phyloP scores from a whole-genome alignment of 1,284 basidiomycete species.

The Papiliotrema laurentii region DNA sequence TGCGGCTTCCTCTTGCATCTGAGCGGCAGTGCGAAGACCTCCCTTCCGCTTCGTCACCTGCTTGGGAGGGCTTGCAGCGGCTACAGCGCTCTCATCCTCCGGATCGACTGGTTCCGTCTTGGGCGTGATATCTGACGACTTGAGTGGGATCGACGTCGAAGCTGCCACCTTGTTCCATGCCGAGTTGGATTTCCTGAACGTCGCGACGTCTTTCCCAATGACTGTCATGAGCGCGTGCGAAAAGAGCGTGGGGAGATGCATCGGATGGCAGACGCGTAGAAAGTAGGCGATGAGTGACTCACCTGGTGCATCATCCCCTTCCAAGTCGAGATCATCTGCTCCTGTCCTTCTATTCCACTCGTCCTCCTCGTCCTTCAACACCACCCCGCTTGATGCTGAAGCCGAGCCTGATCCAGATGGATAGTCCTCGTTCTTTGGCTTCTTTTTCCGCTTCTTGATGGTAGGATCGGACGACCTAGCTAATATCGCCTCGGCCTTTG shows the following conservation, averaged over 20 bases:
- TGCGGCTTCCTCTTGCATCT: conserved; percentile 52
- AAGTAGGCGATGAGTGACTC: conserved; percentile 13
- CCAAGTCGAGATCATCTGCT: conserved; percentile 27
- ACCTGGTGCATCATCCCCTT: conserved; percentile 49
- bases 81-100: conserved; percentile 7
- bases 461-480: conserved; percentile 57
- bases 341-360: conserved; percentile 52
- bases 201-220: conserved; percentile 36
- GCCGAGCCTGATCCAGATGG: conserved; percentile 35
- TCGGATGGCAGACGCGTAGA: not conserved
- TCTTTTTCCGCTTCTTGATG: conserved; percentile 58
- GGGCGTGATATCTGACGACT: conserved; percentile 8
- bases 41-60: conserved; percentile 53
- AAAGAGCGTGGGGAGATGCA: not conserved
- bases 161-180: conserved; percentile 37
- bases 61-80: conserved; percentile 26
- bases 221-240: conserved; percentile 17
- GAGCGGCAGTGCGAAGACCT: conserved; percentile 67
- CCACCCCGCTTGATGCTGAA: conserved; percentile 20
- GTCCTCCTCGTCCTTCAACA: conserved; percentile 49
- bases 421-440: conserved; percentile 59
- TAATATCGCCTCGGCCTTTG: conserved; percentile 93
- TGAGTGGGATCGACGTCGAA: conserved; percentile 13
- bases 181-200: conserved; percentile 39
- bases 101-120: conserved; percentile 23